Conservation (phyloP, 1,139 yeast genomes). For the Nakaseomyces uthaithaninus region DNA sequence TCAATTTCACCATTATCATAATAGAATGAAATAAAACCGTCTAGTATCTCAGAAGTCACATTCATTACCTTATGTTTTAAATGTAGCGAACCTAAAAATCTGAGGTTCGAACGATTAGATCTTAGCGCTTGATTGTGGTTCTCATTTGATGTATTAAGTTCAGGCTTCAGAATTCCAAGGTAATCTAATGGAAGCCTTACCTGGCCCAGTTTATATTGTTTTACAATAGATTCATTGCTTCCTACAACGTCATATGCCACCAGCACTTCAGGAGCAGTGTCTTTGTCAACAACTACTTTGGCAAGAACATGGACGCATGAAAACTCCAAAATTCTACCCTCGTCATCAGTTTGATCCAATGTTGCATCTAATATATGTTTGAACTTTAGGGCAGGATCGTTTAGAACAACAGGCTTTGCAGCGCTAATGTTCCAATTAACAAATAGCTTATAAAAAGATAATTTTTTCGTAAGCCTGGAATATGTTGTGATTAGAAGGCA, state of each 20-base stretch:
- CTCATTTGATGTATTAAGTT: constrained; percentile 10
- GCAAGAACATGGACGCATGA: constrained; percentile 25
- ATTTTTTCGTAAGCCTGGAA: constrained; percentile 21
- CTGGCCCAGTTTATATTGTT: constrained; percentile 20
- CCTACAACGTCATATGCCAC: constrained; percentile 25
- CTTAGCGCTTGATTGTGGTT: constrained; percentile 10
- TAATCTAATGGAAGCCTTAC: constrained; percentile 18
- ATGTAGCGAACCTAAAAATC: constrained; percentile 15
- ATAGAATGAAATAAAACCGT: constrained; percentile 26
- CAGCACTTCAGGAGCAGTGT: constrained; percentile 26
- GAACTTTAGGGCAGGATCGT: constrained; percentile 28
- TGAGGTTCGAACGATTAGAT: constrained; percentile 19
- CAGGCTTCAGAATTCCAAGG: constrained; percentile 18
- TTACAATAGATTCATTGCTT: constrained; percentile 21
- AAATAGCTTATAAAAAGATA: constrained; percentile 27
- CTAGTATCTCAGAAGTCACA: constrained; percentile 25
- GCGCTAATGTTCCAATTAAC: constrained; percentile 30
- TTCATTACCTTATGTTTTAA: constrained; percentile 20
- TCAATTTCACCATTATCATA: constrained; percentile 24
- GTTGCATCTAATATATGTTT: constrained; percentile 23
- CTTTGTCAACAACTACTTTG: constrained; percentile 26
- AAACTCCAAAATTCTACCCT: constrained; percentile 22
- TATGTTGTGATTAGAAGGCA: constrained; percentile 27
- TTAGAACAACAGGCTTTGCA: constrained; percentile 20
- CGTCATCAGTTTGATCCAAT: constrained; percentile 21